phyloP scores from a whole-genome alignment of 1,139 yeast genomes.

The Suhomyces ambrosiae region DNA sequence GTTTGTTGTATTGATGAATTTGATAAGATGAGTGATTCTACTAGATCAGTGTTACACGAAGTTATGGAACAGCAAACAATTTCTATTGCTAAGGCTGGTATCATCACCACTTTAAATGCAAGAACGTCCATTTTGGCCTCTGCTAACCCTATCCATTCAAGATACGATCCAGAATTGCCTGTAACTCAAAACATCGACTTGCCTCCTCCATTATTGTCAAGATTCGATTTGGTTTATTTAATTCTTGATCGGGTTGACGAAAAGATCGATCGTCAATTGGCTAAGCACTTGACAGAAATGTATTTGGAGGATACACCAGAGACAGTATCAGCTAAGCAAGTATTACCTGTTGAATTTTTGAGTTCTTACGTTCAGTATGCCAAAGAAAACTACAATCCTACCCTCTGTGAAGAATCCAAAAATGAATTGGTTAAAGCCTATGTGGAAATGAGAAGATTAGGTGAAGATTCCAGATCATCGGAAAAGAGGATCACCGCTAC shows the following conservation, averaged over 20 bases:
- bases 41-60: constrained; percentile 94
- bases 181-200: constrained; percentile 93
- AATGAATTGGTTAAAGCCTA: constrained; percentile 85
- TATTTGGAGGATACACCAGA: constrained; percentile 87
- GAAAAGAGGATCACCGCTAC: constrained; percentile 97
- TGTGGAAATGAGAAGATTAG: constrained; percentile 91
- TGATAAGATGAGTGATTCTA: constrained; percentile 94
- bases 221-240: constrained; percentile 91
- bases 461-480: constrained; percentile 84
- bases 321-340: constrained; percentile 63
- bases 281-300: constrained; percentile 87
- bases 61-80: constrained; percentile 99
- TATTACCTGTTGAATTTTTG: constrained; percentile 83
- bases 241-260: constrained; percentile 93
- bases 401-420: constrained; percentile 76
- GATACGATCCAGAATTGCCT: constrained; percentile 90
- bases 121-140: constrained; percentile 94
- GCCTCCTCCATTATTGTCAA: constrained; percentile 92
- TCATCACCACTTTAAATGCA: constrained; percentile 93
- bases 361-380: constrained; percentile 92
- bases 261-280: constrained; percentile 78
- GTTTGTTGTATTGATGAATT: constrained; percentile 98
- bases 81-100: constrained; percentile 97
- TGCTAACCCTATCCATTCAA: constrained; percentile 96
- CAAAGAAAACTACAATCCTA: constrained; percentile 77